phyloP scores from a whole-genome alignment of 2,329 filamentous ascomycete species.

The Penicillium sp. region DNA sequence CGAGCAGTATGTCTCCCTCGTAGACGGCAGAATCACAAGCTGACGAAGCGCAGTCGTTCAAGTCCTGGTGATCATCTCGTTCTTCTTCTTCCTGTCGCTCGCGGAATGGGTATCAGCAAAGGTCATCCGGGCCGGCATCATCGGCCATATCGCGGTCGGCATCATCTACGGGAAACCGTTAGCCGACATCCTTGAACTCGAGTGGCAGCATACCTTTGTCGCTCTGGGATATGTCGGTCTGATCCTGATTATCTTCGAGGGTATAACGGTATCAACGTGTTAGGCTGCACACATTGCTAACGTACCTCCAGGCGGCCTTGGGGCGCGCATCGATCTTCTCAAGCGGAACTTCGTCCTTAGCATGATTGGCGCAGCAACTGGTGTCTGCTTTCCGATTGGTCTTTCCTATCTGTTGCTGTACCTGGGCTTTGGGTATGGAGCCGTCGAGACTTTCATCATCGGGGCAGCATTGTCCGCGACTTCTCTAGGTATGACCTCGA shows the following conservation, averaged over 20 bases:
- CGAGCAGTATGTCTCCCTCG: neutral
- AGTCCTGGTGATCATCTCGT: slow-evolving; percentile 50
- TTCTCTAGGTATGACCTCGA: slow-evolving; percentile 28
- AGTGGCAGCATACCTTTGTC: slow-evolving; percentile 55
- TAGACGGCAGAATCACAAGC: neutral
- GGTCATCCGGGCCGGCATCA: slow-evolving; percentile 51
- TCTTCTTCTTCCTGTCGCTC: slow-evolving; percentile 51
- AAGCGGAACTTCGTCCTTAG: slow-evolving; percentile 52
- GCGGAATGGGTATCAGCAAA: slow-evolving; percentile 49
- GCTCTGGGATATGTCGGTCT: slow-evolving; percentile 55
- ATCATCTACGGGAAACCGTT: slow-evolving; percentile 54
- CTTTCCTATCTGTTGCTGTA: slow-evolving; percentile 51
- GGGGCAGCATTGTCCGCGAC: slow-evolving; percentile 37
- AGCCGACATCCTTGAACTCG: slow-evolving; percentile 48
- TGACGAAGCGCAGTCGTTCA: slow-evolving; percentile 39
- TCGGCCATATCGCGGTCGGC: slow-evolving; percentile 54
- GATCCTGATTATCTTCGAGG: slow-evolving; percentile 57
- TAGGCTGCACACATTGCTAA: neutral
- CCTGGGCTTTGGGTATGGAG: slow-evolving; percentile 49
- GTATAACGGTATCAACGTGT: slow-evolving; percentile 17
- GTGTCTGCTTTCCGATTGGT: slow-evolving; percentile 54
- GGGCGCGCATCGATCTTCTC: slow-evolving; percentile 52
- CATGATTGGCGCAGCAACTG: slow-evolving; percentile 48
- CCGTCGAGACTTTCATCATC: slow-evolving; percentile 40
- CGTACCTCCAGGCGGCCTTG: slow-evolving; percentile 46